Evolutionary conservation across 345 rosid genomes (phyloP), one percentile per base, ranked within the genome.

Genomic region (Balakata baccata): DNA sequence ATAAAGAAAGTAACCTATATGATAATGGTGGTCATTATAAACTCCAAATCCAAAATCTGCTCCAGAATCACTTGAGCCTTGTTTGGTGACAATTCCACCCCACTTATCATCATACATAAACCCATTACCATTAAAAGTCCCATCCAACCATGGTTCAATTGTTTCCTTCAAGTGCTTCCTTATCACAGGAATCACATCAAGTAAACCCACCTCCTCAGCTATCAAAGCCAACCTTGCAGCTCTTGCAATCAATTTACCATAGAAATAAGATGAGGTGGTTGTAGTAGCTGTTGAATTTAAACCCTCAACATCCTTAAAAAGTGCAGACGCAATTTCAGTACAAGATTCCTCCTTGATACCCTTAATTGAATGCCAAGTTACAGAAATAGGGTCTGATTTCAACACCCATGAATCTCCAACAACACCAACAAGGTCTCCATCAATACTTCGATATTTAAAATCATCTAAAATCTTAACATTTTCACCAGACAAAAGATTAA

Each of bases 221-320:
- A 95, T 91, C 73, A 95, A 77, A 76, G 91, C 98, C 76, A 95
- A 75, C 75, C 98, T 88, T 29, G 99, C 98, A 0, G 92, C 99
- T 77, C 98, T 85, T 0, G 97, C 98, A 53, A 91, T 78, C 84
- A 89, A 67, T 58, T 95, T 95, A 17, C 93, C 98, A 72, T 88
- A 90, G 76, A 86, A 89, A 22, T 95, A 95, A 0, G 98, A 92
- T 0, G 97, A 89, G 0, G 71, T 77, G 5, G 94, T 88, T 5
- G 83, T 74, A 53, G 80, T 75, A 61, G 85, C 71, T 10, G 85
- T 81, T 8, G 97, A 75, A 77, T 82, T 52, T 34, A 95, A 82
- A 8, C 81, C 88, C 69, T 77, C 78, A 25, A 89, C 98, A 77
- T 95, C 97, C 72, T 85, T 87, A 14, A n/a, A 11, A 22, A 95